phyloP scores from a whole-genome alignment of 441 rosid genomes.

The Corymbia calophylla region DNA sequence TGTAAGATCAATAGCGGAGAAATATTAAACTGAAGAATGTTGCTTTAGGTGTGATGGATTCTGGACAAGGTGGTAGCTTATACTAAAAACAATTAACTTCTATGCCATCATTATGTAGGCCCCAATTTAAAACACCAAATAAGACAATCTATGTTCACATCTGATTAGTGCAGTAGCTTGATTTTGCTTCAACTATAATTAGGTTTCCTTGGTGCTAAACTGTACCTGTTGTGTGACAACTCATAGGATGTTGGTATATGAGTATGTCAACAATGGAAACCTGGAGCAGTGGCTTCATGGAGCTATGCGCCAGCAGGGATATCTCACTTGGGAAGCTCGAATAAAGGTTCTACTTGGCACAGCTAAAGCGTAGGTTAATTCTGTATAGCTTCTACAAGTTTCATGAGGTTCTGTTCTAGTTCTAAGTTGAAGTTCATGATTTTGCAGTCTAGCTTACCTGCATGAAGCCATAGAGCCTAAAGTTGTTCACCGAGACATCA shows the following conservation, averaged over 20 bases:
- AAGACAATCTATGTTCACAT: background rate
- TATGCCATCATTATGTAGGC: background rate
- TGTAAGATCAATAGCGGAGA: background rate
- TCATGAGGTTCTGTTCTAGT: background rate
- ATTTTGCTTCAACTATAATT: background rate
- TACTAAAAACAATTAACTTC: background rate
- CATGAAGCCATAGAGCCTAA: slow-evolving; percentile 99
- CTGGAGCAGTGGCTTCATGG: slow-evolving; percentile 99
- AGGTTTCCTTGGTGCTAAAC: background rate
- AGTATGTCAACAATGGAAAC: slow-evolving; percentile 91
- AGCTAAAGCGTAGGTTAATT: slow-evolving; percentile 80
- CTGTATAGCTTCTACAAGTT: background rate
- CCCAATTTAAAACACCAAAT: background rate
- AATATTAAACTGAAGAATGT: background rate
- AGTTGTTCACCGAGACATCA: slow-evolving; percentile 96
- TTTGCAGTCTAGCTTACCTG: slow-evolving; percentile 81
- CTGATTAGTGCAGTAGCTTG: background rate
- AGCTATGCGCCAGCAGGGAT: slow-evolving; percentile 84
- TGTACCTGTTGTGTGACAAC: background rate
- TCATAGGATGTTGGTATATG: slow-evolving; percentile 83
- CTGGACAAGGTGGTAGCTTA: background rate
- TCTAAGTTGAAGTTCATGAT: slow-evolving; percentile 5
- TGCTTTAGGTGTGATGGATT: background rate
- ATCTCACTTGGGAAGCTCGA: slow-evolving; percentile 96
- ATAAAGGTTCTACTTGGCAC: slow-evolving; percentile 83